Percentiles rank a stretch among this genome's conserved stretches.
Conservation (phyloP, 176 grass and related monocot genomes). For the Rhipidocladum racemiflorum region DNA sequence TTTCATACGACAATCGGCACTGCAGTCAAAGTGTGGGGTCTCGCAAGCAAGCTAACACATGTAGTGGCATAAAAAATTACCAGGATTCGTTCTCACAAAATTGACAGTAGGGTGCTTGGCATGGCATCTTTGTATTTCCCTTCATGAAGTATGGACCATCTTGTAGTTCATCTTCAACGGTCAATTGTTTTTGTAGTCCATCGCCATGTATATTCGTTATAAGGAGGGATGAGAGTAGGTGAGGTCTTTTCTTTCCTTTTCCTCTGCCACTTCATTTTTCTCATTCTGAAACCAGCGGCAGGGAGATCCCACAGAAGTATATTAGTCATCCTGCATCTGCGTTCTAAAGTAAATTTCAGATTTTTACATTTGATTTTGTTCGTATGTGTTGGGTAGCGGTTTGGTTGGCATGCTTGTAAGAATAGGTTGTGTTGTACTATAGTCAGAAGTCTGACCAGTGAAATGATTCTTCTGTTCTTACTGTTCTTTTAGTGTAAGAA, state of each 20-base stretch:
- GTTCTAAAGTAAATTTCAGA: background rate
- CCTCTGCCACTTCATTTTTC: background rate
- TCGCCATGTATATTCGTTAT: slow-evolving; percentile 34
- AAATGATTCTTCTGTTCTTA: slow-evolving; percentile 17
- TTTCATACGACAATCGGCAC: background rate
- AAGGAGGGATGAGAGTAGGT: slow-evolving; percentile 37
- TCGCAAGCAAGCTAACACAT: background rate
- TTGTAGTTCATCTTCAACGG: slow-evolving; percentile 9
- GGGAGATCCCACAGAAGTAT: background rate
- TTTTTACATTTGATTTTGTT: slow-evolving; percentile 19
- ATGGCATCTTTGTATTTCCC: slow-evolving; percentile 25
- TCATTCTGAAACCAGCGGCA: slow-evolving; percentile 21
- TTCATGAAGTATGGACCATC: background rate
- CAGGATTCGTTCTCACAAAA: background rate
- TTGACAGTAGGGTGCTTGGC: slow-evolving; percentile 18
- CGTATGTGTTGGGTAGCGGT: slow-evolving; percentile 19
- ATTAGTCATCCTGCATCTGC: background rate
- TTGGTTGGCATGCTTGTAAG: slow-evolving; percentile 37
- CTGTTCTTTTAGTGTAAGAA: background rate
- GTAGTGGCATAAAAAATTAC: background rate
- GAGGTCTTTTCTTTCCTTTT: background rate
- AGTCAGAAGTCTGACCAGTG: slow-evolving; percentile 26
- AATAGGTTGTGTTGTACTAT: slow-evolving; percentile 33
- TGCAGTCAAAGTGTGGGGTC: background rate
- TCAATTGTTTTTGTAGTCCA: background rate